A percentile compares a stretch with the other conserved stretches of the same genome.
These are phyloP conservation scores for Smithsoniella earleae DNA, from an alignment of 163 green algal genomes.

Conservation along the genomic window DNA sequence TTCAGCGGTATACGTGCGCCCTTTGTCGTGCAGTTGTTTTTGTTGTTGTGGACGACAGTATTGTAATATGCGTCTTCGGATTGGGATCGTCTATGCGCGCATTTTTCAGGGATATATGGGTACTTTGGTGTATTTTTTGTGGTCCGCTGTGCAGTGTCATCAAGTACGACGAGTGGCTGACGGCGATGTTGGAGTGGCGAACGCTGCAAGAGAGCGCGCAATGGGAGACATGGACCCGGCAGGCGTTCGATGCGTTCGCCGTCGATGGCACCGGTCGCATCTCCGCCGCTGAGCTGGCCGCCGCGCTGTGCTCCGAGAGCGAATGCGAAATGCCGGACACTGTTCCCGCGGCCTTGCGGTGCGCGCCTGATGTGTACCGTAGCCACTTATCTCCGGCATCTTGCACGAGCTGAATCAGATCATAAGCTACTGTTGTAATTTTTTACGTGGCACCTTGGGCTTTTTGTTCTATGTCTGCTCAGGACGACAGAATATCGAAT, in stretches of 20 bases:
- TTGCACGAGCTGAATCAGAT: too few species aligned
- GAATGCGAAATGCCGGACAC: slow-evolving; percentile 24
- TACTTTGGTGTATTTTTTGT: too few species aligned
- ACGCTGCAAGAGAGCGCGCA: slow-evolving; percentile 30
- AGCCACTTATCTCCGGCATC: background rate
- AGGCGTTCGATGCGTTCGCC: slow-evolving; percentile 48
- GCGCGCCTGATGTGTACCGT: background rate
- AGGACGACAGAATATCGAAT: too few species aligned
- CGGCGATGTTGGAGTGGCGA: slow-evolving; percentile 56
- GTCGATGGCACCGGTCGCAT: slow-evolving; percentile 39
- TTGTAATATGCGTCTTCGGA: too few species aligned
- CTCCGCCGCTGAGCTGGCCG: slow-evolving; percentile 36
- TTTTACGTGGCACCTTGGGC: too few species aligned
- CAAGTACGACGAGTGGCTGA: slow-evolving; percentile 42
- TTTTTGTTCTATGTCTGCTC: too few species aligned
- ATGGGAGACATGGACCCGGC: slow-evolving; percentile 31
- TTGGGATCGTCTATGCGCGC: too few species aligned
- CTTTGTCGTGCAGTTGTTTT: too few species aligned
- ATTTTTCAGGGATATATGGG: too few species aligned
- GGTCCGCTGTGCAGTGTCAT: slow-evolving; percentile 31
- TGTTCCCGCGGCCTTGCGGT: background rate
- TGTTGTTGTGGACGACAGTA: too few species aligned
- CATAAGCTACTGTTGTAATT: too few species aligned
- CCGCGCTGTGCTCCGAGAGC: slow-evolving; percentile 36
- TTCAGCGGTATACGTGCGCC: too few species aligned